Conservation (phyloP, 495 filamentous ascomycete genomes). For the Entonaema liquescens region DNA sequence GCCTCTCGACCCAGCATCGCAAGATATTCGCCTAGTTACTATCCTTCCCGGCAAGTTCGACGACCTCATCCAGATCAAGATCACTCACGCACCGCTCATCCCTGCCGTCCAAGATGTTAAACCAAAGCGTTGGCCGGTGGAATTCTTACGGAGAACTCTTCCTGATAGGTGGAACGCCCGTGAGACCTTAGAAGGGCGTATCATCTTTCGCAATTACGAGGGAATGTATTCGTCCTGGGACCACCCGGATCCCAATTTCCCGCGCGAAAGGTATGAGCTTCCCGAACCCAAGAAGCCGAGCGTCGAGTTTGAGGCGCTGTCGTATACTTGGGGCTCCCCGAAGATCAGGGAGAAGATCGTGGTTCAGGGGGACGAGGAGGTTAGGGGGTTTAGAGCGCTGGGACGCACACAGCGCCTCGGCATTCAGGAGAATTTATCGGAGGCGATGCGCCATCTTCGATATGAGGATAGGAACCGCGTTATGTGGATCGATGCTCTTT, state of each 20-base stretch:
- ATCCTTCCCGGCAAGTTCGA: slow-evolving; percentile 20
- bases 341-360: background rate
- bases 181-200: slow-evolving; percentile 20
- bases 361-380: background rate
- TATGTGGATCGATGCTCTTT: slow-evolving; percentile 45
- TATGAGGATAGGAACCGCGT: slow-evolving; percentile 11
- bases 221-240: slow-evolving; percentile 4
- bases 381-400: background rate
- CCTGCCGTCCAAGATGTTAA: background rate
- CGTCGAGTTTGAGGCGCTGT: slow-evolving; percentile 21
- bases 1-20: slow-evolving; percentile 8
- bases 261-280: slow-evolving; percentile 1
- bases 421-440: slow-evolving; percentile 4
- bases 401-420: background rate
- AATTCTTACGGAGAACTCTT: slow-evolving; percentile 6
- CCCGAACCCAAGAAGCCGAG: background rate
- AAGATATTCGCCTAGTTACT: slow-evolving; percentile 28
- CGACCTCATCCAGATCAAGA: slow-evolving; percentile 25
- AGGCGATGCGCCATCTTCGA: slow-evolving; percentile 20
- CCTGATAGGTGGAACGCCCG: slow-evolving; percentile 9
- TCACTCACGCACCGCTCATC: slow-evolving; percentile 16
- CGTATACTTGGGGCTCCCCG: slow-evolving; percentile 22
- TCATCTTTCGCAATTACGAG: slow-evolving; percentile 8
- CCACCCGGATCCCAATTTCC: slow-evolving; percentile 22
- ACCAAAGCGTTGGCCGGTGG: slow-evolving; percentile 1